phyloP scores from a whole-genome alignment of 2,329 filamentous ascomycete genomes.

The Aplosporella prunicola region DNA sequence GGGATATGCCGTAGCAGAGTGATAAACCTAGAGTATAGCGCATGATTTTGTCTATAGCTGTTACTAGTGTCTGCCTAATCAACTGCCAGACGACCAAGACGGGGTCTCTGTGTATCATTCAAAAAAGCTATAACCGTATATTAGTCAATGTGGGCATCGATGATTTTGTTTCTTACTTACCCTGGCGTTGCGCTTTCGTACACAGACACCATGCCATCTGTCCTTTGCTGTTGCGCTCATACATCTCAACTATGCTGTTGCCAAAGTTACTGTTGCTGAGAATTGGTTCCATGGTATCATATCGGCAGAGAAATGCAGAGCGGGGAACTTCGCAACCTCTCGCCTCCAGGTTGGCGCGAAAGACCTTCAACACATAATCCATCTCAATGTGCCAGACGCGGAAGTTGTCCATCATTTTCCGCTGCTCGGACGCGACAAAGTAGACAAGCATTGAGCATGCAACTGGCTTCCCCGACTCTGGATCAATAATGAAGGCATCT shows the following conservation, averaged over 20 bases:
- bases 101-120: too few relatives aligned
- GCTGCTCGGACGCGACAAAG: not conserved
- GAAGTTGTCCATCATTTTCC: not conserved
- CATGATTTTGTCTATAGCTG: too few relatives aligned
- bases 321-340: not conserved
- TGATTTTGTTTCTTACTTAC: too few relatives aligned
- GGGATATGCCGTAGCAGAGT: too few relatives aligned
- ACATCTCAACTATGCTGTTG: conserved; percentile 1
- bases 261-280: conserved; percentile 1
- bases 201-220: conserved; percentile 6
- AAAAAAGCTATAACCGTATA: too few relatives aligned
- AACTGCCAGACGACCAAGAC: too few relatives aligned
- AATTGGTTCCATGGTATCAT: conserved; percentile 3
- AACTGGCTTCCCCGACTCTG: not conserved
- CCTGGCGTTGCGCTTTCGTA: too few relatives aligned
- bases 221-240: conserved; percentile 4
- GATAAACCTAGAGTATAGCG: too few relatives aligned
- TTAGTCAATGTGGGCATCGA: too few relatives aligned
- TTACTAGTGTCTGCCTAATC: too few relatives aligned
- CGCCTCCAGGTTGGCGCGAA: not conserved
- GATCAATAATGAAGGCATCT: conserved; percentile 1
- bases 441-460: not conserved
- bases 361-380: not conserved
- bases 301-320: conserved; percentile 1
- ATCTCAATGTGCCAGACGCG: not conserved